These are phyloP conservation scores for Lunularia cruciata DNA, from an alignment of 225 moss, liverwort and hornwort genomes.

Conservation along the genomic window DNA sequence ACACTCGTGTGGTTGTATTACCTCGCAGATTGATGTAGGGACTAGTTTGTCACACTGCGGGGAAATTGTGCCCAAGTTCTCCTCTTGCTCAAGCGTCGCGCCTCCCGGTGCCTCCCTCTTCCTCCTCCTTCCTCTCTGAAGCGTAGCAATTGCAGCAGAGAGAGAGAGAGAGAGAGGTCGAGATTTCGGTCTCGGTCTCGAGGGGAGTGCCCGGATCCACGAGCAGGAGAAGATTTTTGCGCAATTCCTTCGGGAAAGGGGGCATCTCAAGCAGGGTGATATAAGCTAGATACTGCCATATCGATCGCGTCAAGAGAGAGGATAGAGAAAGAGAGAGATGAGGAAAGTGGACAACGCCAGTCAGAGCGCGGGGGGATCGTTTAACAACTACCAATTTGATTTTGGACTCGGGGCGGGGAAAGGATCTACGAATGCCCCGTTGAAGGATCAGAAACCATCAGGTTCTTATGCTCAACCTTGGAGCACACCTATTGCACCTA, in stretches of 20 bases:
- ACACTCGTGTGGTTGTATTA: not conserved
- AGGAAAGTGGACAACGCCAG: constrained; percentile 81
- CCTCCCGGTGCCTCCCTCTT: not conserved
- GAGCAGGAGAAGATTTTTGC: not conserved
- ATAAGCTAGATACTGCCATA: no score
- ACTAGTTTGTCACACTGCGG: not conserved
- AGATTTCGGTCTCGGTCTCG: not conserved
- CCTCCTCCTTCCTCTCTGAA: not conserved
- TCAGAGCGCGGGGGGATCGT: constrained; percentile 58
- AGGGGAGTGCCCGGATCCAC: not conserved
- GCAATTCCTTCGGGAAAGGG: not conserved
- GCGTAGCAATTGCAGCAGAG: not conserved
- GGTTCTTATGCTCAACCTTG: constrained; percentile 68
- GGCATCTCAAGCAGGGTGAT: no score
- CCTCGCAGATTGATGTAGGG: not conserved
- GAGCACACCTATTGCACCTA: constrained; percentile 34
- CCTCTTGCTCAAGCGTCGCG: constrained; percentile 17
- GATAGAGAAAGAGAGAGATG: constrained; percentile 41
- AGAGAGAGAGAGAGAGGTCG: not conserved
- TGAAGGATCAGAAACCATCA: constrained; percentile 86
- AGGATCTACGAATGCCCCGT: constrained; percentile 60
- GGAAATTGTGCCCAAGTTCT: not conserved
- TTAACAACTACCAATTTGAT: constrained; percentile 95
- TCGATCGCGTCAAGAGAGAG: no score
- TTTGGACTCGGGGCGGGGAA: constrained; percentile 80